Percentiles rank a stretch among this genome's conserved stretches.
These are phyloP conservation scores for Phoma sp. DNA, from an alignment of 2,329 filamentous ascomycete species.

Conservation along the genomic window DNA sequence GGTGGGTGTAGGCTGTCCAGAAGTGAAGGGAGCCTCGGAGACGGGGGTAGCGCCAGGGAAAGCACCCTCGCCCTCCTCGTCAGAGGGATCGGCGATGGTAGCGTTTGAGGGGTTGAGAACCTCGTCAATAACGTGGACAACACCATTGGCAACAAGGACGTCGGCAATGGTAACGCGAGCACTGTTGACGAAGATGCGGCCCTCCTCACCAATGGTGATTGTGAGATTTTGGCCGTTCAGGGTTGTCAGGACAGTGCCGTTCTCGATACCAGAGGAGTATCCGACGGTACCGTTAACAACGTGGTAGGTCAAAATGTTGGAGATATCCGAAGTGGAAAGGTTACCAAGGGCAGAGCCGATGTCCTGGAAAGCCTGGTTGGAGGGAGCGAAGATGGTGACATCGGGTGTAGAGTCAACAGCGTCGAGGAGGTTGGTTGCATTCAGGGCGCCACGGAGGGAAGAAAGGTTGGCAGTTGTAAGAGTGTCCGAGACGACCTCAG, in stretches of 20 bases:
- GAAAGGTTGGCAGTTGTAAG: constrained; percentile 47
- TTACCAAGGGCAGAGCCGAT: constrained; percentile 61
- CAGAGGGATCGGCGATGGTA: constrained; percentile 52
- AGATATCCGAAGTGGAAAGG: constrained; percentile 57
- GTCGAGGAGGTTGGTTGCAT: constrained; percentile 47
- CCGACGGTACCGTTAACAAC: constrained; percentile 62
- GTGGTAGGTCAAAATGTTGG: constrained; percentile 67
- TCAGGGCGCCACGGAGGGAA: constrained; percentile 51
- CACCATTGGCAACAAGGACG: constrained; percentile 54
- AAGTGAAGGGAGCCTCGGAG: constrained; percentile 62
- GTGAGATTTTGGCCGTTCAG: constrained; percentile 49
- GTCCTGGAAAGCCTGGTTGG: constrained; percentile 64
- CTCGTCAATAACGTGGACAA: constrained; percentile 61
- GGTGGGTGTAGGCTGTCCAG: constrained; percentile 57
- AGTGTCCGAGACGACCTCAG: constrained; percentile 39
- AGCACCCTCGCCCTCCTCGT: constrained; percentile 57
- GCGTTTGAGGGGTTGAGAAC: constrained; percentile 63
- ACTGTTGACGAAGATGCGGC: constrained; percentile 52
- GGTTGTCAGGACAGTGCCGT: constrained; percentile 49
- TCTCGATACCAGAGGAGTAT: constrained; percentile 58
- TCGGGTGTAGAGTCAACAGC: constrained; percentile 53
- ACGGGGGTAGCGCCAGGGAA: constrained; percentile 60
- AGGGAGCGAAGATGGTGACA: constrained; percentile 70
- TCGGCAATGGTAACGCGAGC: constrained; percentile 52
- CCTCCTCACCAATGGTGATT: constrained; percentile 45